Evolutionary conservation across 2,329 filamentous ascomycete species (phyloP), one percentile per base, ranked within the genome.

Genomic region (Aspergillus neotritici): DNA sequence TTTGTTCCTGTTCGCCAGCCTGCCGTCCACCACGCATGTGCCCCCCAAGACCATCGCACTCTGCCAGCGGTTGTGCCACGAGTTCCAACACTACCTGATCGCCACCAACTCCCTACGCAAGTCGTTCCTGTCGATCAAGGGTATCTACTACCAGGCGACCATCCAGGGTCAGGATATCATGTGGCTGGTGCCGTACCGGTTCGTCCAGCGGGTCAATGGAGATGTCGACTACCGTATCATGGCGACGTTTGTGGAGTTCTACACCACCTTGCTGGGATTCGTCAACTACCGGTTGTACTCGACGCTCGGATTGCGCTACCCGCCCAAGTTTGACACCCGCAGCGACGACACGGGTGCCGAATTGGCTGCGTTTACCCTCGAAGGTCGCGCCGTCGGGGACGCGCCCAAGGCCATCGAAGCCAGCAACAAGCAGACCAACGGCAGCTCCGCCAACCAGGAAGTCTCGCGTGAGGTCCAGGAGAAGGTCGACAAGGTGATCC

Each of bases 201-300:
- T 98, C 71, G 95, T 97, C 62, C 93, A 98, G 74, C 79, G 87
- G 55, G 84, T 95, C 11, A 87, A 93, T 32, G 87, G 86, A 45
- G 93, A 98, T 67, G 86, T 98, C 52, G 93, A 98, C 68, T 98
- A 96, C 73, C 79, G 93, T 60, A 98, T 98, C 69, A 98, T 98
- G 93, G 91, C 88, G 47, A 98, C 93, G 4, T 98, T 98, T 63
- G 83, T 98, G 53, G 91, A 98, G 67, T 98, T 98, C 68, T 98
- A 98, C 75, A 95, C 94, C 60, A 97, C 91, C 4, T 77, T 98
- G 11, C 76, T 98, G 14, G 86, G 91, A 48, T 98, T 98, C 61
- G 83, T 97, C 70, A 96, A 98, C 76, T 98, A 89, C 76, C 78
- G 88, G 52, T 76, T 98, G 36, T 98, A 96, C 73, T 95, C 89